Evolutionary conservation across 305 asterid genomes (phyloP), one percentile per base, ranked within the genome.

Genomic region (Solanum aculeatissimum): DNA sequence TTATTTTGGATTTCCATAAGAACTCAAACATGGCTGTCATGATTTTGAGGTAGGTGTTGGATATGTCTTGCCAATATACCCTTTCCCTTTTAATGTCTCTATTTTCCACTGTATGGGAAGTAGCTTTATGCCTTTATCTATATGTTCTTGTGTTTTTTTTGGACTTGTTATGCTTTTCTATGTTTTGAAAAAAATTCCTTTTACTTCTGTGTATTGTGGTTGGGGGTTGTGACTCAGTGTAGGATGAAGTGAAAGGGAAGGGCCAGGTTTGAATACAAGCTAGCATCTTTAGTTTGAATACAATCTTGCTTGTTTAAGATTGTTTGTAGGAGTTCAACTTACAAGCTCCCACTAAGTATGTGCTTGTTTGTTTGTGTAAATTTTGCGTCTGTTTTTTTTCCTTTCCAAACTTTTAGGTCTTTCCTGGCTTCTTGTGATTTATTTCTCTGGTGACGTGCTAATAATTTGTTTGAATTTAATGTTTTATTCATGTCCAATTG

Each of bases 21-120:
- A 96, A 92, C 86, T 93, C 98, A 10, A 91, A 96, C 79, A 95
- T 95, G 98, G 98, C 98, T 83, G 94, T 96, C 86, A 96, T 96
- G 98, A 95, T 96, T 85, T 88, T 95, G 83, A 93, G 99, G 99
- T 95, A 75, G 68, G 68, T 68, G 51, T 47, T 84, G 25, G 70
- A 57, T 13, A 68, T 16, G 13, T 75, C 45, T 75, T 75, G 27
- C 63, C n/a, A 75, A 9, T 75, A 75, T 49, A 27, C 54, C 54
- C 1, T n/a, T n/a, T 40, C 79, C 79, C 54, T 40, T 58, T 21
- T 57, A n/a, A 14, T 57, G 10, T 32, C 8, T 66, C 47, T 66
- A n/a, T 66, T 66, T 66, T 32, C 74, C 74, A 15, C 23, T 66
- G 74, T 66, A 32, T 66, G 74, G 25, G 15, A 32, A 63, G 42